Evolutionary conservation across 495 filamentous ascomycete species (phyloP), one percentile per base, ranked within the genome.

Genomic region (Aspergillus sclerotiicarbonarius): DNA sequence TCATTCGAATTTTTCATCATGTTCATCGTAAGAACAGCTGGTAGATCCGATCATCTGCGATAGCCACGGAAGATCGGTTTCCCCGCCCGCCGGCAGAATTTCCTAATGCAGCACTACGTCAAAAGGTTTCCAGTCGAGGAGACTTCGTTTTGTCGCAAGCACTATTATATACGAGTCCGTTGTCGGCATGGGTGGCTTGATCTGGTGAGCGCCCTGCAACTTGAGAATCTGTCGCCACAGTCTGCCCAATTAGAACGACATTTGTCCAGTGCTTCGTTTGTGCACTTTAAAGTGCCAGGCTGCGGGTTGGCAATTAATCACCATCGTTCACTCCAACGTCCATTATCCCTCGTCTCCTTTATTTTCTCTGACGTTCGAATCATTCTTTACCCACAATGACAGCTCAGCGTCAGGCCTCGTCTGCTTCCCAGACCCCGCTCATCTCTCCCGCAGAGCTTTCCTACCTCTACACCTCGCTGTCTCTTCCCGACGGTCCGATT

Each of bases 381-480:
- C 20, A 41, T 41, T 56, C 31, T 30, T 13, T 39, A 12, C 30
- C 32, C 30, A 25, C 33, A 59, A 78, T 78, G 75, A 54, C 75
- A 19, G 62, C 67, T 54, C 71, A 74, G 70, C 71, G 71, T 53
- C 73, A 80, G 62, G 75, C 77, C 51, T 72, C 70, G 19, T 78
- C 74, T 29, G 75, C 77, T 53, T 75, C 75, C 4, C 77, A 78
- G 65, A 73, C 68, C 46, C 79, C 76, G 20, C 86, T 89, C 63
- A 86, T 98, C 74, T 96, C 92, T 19, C 92, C 92, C 41, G 90
- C 94, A 62, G 95, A 98, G 73, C 90, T 98, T 63, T 90, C 92
- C 70, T 98, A 96, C 81, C 86, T 97, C 48, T 92, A 92, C 82
- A 83, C 86, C 54, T 94, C 94, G 4, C 91, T 98, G 64, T 79